A percentile compares a stretch with the other conserved stretches of the same genome.
Conservation (phyloP, 805 yeast genomes). For the Wickerhamiella parazyma region DNA sequence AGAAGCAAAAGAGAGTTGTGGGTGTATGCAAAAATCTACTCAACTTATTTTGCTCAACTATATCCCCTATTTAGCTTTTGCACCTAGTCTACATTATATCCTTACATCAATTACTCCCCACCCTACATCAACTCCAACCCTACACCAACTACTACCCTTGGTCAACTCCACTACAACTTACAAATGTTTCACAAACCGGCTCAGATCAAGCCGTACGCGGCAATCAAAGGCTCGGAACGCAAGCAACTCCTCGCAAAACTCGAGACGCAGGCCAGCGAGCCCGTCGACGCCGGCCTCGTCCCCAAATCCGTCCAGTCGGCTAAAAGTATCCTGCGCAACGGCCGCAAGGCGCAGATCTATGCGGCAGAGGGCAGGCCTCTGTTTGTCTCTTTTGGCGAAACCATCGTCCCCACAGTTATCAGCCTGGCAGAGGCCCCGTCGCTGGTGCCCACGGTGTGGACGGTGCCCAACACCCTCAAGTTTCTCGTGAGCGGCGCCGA, state of each 20-base stretch:
- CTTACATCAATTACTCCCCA: background rate
- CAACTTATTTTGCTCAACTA: too few species aligned
- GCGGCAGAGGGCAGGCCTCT: conserved; percentile 51
- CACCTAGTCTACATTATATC: too few species aligned
- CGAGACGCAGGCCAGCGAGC: conserved; percentile 27
- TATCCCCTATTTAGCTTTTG: too few species aligned
- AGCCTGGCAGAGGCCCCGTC: conserved; percentile 59
- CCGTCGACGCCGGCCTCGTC: conserved; percentile 19
- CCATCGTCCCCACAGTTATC: conserved; percentile 48
- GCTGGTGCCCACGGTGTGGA: conserved; percentile 51
- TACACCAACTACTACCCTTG: too few species aligned
- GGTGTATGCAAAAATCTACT: too few species aligned
- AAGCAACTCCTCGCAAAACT: conserved; percentile 37
- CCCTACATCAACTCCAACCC: background rate
- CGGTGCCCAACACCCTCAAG: conserved; percentile 62
- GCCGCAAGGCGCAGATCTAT: conserved; percentile 48
- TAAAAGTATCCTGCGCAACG: conserved; percentile 38
- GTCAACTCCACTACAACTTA: background rate
- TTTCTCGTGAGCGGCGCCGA: conserved; percentile 65
- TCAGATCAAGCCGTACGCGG: conserved; percentile 53
- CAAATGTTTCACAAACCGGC: conserved; percentile 21
- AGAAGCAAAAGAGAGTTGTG: too few species aligned
- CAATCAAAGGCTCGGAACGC: conserved; percentile 71
- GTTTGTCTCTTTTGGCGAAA: conserved; percentile 42
- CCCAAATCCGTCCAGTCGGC: conserved; percentile 51